Base-by-base conservation (phyloP, 441 rosid species). In the Arabidopsis lyrata region DNA sequence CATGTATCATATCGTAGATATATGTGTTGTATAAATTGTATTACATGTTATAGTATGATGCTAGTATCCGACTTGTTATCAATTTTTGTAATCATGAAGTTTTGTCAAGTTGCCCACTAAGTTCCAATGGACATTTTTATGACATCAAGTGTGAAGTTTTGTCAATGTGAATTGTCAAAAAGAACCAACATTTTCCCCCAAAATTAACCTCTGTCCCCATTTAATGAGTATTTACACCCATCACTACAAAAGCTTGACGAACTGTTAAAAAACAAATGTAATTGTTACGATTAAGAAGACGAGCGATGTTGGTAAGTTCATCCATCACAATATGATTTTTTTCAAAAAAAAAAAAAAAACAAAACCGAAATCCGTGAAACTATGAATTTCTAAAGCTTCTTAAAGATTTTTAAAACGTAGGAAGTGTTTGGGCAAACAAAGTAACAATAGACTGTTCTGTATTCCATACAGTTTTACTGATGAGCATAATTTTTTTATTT, bases 41-140 rank as follows among this genome's bases (percentile, higher is more conserved):
- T 14, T n/a, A 47, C 52, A 47, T 47, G 3, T 15, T 47, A 8
- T 7, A 1, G 22, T 7, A 52, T 52, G 56, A 52, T 52, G 56
- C 27, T 50, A 50, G 54, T 18, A 41, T 68, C 29, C 15, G 65
- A 34, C 32, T 69, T 35, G 45, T 32, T 44, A 42, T 44, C 42
- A 68, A 13, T 55, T 12, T 31, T 44, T 57, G 65, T 68, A 69
- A 69, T 69, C 15, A 69, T 57, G 64, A 69, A 14, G 4, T 32
- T 45, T 68, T 44, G 15, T 32, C 73, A 32, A 57, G 24, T 69
- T 69, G 36, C 15, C 5, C 56, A 45, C 35, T 44, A 56, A 45
- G 36, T 16, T 68, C 45, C 66, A 58, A 69, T 31, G 35, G 42
- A 56, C 18, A n/a, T 47, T 31, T 57, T 69, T 45, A 18, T 55